Base-by-base conservation (phyloP, 768 basidiomycete species). In the Boletus sp. region DNA sequence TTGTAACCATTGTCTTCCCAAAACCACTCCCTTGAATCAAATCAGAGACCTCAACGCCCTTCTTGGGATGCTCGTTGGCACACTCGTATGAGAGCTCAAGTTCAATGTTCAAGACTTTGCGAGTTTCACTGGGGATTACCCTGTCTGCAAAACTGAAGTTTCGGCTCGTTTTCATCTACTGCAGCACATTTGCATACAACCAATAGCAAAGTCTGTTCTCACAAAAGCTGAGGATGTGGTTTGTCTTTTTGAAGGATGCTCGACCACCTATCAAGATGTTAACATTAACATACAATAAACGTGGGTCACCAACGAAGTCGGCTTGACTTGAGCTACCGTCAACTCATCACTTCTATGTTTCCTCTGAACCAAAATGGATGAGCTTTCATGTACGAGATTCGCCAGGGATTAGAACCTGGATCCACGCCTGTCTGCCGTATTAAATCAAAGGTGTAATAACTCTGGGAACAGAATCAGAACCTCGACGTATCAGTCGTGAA, bases 291-390 rank as follows among this genome's bases (percentile, higher is more conserved):
- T 36, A 41, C 28, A 32, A 41, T 32, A 49, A 52, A 60, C 47
- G 52, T 18, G 20, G 24, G 49, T 37, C 47, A 17, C 17, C 12
- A 37, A 52, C 35, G 15, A 37, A 42, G 35, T 32, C 20, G 30
- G 32, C 29, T 24, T 11, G 32, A 39, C 32, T 52, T 52, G 41
- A 49, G 48, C 35, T 28, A 51, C 50, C 15, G 52, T 57, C 52
- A 59, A 52, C 40, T 47, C 62, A 60, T 68, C n/a, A 63, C 67
- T 32, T 70, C 67, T 2, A 48, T 55, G 41, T 67, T 70, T 49
- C 69, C 69, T 45, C 37, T 62, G 42, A 70, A 66, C 68, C 68
- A 68, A 52, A 64, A 64, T 15, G 66, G 68, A 54, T 70, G 68
- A 15, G 52, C 59, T 33, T 66, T 70, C 64, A 68, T 61, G 40